Evolutionary conservation across 768 basidiomycete species (phyloP).

Genomic region (Crassisporium funariophilum): DNA sequence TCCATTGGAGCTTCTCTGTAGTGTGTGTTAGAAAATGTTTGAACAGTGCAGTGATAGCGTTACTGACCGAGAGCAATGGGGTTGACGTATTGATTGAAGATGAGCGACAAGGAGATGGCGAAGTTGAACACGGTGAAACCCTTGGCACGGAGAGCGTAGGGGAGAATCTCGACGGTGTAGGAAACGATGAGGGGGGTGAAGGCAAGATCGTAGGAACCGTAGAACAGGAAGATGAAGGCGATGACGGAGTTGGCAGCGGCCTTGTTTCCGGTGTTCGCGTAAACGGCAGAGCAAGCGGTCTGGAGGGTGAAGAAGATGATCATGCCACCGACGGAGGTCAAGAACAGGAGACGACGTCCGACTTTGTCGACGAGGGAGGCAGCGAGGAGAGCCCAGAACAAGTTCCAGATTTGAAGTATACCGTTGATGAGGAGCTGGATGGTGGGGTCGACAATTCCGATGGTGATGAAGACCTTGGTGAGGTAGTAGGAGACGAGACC

Average conservation of each 20-base stretch:
- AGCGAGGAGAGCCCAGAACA: conserved; percentile 40
- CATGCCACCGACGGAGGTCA: conserved; percentile 62
- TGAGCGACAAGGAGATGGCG: conserved; percentile 72
- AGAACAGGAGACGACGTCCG: conserved; percentile 73
- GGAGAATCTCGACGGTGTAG: conserved; percentile 89
- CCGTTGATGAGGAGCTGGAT: conserved; percentile 83
- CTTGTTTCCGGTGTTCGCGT: conserved; percentile 39
- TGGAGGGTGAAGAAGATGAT: conserved; percentile 66
- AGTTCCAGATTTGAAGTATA: conserved; percentile 83
- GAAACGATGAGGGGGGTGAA: conserved; percentile 87
- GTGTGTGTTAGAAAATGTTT: too few relatives aligned
- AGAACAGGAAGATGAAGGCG: conserved; percentile 84
- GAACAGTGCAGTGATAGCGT: neutral
- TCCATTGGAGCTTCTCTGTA: too few relatives aligned
- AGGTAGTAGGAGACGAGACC: conserved; percentile 86
- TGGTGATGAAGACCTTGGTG: conserved; percentile 66
- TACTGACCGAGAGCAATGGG: conserved; percentile 64
- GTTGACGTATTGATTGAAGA: conserved; percentile 91
- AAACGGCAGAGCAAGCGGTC: conserved; percentile 65
- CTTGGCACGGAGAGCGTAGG: conserved; percentile 82
- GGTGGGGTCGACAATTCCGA: conserved; percentile 62
- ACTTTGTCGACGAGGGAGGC: conserved; percentile 54
- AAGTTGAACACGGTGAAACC: conserved; percentile 85
- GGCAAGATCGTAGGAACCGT: conserved; percentile 77
- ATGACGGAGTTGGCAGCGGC: conserved; percentile 71